These are phyloP conservation scores for Ophiorrhiza pumila DNA, from an alignment of 257 asterid species.

Conservation along the genomic window DNA sequence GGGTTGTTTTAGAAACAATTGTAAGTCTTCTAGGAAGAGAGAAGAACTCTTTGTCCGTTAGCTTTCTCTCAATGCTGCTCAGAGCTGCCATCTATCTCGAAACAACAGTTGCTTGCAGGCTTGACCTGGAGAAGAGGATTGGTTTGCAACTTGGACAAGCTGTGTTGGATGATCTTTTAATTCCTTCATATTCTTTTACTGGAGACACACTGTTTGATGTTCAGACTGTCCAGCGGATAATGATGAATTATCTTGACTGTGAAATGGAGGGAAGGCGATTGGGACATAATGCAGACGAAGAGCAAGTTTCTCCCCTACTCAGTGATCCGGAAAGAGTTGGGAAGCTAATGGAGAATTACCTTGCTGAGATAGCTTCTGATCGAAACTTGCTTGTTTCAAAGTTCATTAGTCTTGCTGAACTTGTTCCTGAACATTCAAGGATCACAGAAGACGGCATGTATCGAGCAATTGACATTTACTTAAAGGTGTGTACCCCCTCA, in stretches of 20 bases:
- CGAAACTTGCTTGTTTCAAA: constrained; percentile 51
- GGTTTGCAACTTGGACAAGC: constrained; percentile 75
- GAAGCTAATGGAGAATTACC: constrained; percentile 62
- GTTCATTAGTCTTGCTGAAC: constrained; percentile 56
- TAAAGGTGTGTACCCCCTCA: constrained; percentile 50
- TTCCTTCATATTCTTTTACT: constrained; percentile 62
- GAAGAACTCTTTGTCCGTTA: constrained; percentile 65
- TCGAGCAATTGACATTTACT: constrained; percentile 76
- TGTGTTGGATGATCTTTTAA: constrained; percentile 63
- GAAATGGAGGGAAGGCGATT: constrained; percentile 41
- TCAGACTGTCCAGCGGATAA: constrained; percentile 64
- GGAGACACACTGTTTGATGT: constrained; percentile 80
- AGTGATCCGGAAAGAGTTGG: constrained; percentile 52
- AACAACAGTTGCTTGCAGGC: constrained; percentile 80
- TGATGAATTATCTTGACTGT: constrained; percentile 50
- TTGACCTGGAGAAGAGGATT: constrained; percentile 83
- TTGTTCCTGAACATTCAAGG: constrained; percentile 63
- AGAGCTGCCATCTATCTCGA: constrained; percentile 74
- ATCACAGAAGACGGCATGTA: constrained; percentile 82
- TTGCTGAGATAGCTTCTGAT: constrained; percentile 71
- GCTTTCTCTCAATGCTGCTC: constrained; percentile 85
- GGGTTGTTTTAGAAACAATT: constrained; percentile 78
- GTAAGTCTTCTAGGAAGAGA: constrained; percentile 78
- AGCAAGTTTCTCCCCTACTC: constrained; percentile 28
- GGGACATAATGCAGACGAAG: constrained; percentile 37